A percentile compares a stretch with the other conserved stretches of the same genome.
Evolutionary conservation across 2,329 filamentous ascomycete genomes (phyloP).

Genomic region (Pseudocercospora ulei): DNA sequence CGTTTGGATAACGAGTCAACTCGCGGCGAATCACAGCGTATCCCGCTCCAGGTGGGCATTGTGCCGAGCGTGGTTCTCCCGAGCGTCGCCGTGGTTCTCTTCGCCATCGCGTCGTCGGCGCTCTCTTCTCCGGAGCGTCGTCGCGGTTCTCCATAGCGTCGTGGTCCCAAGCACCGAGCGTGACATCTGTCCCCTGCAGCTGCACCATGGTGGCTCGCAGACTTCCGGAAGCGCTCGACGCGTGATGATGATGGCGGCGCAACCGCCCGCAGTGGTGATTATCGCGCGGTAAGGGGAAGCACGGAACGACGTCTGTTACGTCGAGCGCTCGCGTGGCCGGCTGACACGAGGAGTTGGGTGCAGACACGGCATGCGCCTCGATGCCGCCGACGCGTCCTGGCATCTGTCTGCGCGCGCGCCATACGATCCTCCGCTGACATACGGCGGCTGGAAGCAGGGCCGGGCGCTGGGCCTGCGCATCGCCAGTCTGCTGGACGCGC

Average conservation of each 20-base stretch:
- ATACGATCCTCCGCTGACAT: conserved; percentile 90
- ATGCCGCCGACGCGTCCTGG: conserved; percentile 92
- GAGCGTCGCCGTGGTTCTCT: too few species aligned
- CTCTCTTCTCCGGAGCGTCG: too few species aligned
- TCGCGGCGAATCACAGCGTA: too few species aligned
- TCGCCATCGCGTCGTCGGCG: too few species aligned
- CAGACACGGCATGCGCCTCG: conserved; percentile 84
- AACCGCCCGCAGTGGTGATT: conserved; percentile 43
- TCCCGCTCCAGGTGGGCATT: too few species aligned
- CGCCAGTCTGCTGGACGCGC: conserved; percentile 54
- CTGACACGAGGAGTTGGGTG: conserved; percentile 11
- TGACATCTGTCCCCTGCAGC: too few species aligned
- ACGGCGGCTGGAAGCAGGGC: conserved; percentile 84
- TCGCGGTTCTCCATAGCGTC: too few species aligned
- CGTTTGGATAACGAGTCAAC: too few species aligned
- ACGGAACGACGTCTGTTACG: conserved; percentile 4
- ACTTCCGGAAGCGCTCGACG: neutral
- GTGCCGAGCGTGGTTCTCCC: too few species aligned
- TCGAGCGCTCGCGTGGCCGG: conserved; percentile 6
- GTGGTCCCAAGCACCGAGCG: too few species aligned
- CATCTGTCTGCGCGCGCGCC: conserved; percentile 84
- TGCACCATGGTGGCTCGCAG: too few species aligned
- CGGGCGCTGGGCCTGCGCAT: conserved; percentile 74
- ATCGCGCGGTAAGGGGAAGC: conserved; percentile 39
- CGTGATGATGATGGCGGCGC: conserved; percentile 21